A percentile compares a stretch with the other conserved stretches of the same genome.
phyloP scores from a whole-genome alignment of 352 stramenopile genomes.

The Phytophthora agathidicida region DNA sequence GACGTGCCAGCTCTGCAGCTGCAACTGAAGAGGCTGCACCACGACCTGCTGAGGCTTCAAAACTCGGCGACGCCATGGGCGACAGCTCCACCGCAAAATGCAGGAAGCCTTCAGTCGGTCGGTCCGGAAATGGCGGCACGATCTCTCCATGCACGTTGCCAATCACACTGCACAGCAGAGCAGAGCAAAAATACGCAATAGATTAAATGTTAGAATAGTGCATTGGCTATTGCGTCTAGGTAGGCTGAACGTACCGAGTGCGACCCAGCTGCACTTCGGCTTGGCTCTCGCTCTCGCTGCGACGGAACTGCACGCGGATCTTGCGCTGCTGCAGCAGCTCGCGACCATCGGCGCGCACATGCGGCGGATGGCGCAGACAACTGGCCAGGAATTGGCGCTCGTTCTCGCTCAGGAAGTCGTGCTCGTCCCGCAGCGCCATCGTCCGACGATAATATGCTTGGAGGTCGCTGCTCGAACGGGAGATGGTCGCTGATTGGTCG shows the following conservation, averaged over 20 bases:
- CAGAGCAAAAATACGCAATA: no score
- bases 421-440: slow-evolving; percentile 63
- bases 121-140: slow-evolving; percentile 84
- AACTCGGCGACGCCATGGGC: slow-evolving; percentile 83
- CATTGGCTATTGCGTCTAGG: not conserved
- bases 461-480: slow-evolving; percentile 1
- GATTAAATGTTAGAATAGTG: not conserved
- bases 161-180: slow-evolving; percentile 56
- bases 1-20: slow-evolving; percentile 77
- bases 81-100: slow-evolving; percentile 87
- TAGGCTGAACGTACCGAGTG: slow-evolving; percentile 54
- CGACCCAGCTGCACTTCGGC: slow-evolving; percentile 79
- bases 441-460: slow-evolving; percentile 19
- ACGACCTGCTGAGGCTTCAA: slow-evolving; percentile 57
- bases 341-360: slow-evolving; percentile 75
- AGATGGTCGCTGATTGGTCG: slow-evolving; percentile 26
- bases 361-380: slow-evolving; percentile 57
- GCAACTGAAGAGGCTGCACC: slow-evolving; percentile 52
- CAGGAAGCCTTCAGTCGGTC: slow-evolving; percentile 88
- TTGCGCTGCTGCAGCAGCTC: slow-evolving; percentile 85
- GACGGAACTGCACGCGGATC: slow-evolving; percentile 84
- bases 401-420: slow-evolving; percentile 84
- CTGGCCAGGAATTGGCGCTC: slow-evolving; percentile 82
- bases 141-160: slow-evolving; percentile 87
- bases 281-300: slow-evolving; percentile 76